phyloP scores from a whole-genome alignment of 192 early-diverging fungal genomes.

The Funneliformis geosporum region DNA sequence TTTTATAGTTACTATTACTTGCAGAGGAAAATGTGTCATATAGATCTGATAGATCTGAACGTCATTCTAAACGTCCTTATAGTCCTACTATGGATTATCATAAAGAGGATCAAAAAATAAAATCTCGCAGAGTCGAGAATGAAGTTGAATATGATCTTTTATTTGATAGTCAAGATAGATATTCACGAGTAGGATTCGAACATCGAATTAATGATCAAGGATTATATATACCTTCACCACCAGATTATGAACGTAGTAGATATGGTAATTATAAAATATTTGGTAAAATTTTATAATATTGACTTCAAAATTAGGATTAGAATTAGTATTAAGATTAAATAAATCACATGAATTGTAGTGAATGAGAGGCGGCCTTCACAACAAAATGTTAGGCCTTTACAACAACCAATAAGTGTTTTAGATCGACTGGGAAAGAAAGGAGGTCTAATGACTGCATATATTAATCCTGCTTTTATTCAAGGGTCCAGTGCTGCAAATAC shows the following conservation, averaged over 20 bases:
- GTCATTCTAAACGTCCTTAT: constrained; percentile 22
- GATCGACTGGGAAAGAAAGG: constrained; percentile 32
- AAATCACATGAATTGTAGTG: neutral
- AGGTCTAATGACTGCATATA: constrained; percentile 29
- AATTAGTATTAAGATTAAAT: neutral
- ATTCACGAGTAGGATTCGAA: neutral
- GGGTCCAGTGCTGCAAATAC: constrained; percentile 2
- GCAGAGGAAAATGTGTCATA: constrained; percentile 12
- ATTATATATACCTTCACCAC: neutral
- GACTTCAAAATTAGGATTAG: neutral
- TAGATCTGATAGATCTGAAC: neutral
- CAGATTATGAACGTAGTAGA: constrained; percentile 3
- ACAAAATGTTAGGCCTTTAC: neutral
- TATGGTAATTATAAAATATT: constrained; percentile 13
- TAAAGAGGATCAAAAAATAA: constrained; percentile 22
- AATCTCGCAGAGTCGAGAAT: constrained; percentile 28
- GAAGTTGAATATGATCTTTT: constrained; percentile 3
- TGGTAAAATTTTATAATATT: neutral
- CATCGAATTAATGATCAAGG: constrained; percentile 9
- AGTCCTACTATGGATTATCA: constrained; percentile 16
- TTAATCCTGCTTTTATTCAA: constrained; percentile 33
- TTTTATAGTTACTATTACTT: neutral
- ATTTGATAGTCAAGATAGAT: neutral
- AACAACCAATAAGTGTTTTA: constrained; percentile 26
- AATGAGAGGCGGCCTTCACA: constrained; percentile 15